phyloP scores from a whole-genome alignment of 2,329 filamentous ascomycete species.

The Colletotrichum filicis region DNA sequence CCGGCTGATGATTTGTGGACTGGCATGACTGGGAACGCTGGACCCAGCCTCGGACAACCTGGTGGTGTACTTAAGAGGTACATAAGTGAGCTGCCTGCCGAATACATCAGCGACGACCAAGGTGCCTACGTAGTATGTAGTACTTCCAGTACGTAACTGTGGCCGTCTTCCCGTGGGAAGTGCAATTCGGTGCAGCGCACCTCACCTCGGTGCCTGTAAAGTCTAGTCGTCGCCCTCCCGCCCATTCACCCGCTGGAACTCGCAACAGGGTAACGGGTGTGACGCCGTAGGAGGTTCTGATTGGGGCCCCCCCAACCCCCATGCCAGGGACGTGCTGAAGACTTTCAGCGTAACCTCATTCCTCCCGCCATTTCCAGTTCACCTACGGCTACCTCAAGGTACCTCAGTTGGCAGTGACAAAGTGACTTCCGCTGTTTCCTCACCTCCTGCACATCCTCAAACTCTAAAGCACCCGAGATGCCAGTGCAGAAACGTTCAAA shows the following conservation, averaged over 20 bases:
- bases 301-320: conserved; percentile 9
- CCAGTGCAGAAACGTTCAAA: conserved; percentile 3
- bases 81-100: not conserved
- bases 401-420: not conserved
- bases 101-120: not conserved
- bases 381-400: not conserved
- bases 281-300: conserved; percentile 19
- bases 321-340: conserved; percentile 21
- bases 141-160: no score
- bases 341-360: conserved; percentile 1
- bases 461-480: conserved; percentile 32
- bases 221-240: conserved; percentile 22
- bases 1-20: not conserved
- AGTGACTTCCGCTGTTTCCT: conserved; percentile 8
- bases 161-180: no score
- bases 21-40: not conserved
- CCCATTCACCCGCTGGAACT: conserved; percentile 22
- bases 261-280: conserved; percentile 7
- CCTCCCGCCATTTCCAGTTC: not conserved
- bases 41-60: not conserved
- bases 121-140: not conserved
- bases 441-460: conserved; percentile 14
- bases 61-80: conserved; percentile 9
- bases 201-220: not conserved
- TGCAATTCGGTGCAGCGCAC: conserved; percentile 6